Base-by-base conservation (phyloP, 345 rosid genomes). In the Excoecaria agallocha region DNA sequence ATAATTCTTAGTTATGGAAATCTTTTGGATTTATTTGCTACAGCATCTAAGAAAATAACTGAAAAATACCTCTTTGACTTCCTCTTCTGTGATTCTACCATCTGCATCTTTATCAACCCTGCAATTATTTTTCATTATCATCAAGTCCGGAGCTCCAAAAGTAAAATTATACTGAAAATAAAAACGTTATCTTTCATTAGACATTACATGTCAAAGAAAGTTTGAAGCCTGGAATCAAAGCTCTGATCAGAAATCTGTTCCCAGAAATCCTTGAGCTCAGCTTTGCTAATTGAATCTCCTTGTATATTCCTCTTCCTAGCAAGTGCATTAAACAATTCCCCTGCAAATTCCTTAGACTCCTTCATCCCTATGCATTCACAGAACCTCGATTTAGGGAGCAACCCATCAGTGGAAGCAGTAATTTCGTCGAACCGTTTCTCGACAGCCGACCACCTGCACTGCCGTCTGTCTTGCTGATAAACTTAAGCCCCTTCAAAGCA, bases 81-180 rank as follows among this genome's bases (percentile, higher is more conserved):
- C 97, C 37, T 84, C 84, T 74, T 88, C 92, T 1, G 92, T 87
- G 51, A 91, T 87, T 84, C 94, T 84, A 39, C 97, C 97, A 85
- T 91, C 91, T 0, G 93, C 91, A 84, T 91, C 90, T 85, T 89
- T 91, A 80, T 91, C 97, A 74, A 91, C 97, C 94, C 96, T 91
- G 82, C 78, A 86, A 11, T 12, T 1, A 54, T 19, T 43, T 58
- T 57, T 46, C 75, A 76, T 43, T 5, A 43, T 43, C 48, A 43
- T 8, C 10, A 6, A 43, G 10, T 43, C 10, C 48, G 5, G 48
- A 6, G 30, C 50, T 61, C 9, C 41, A 24, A 59, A 30, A 30
- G 30, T 30, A 0, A 30, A 30, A 30, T 30, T 30, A 30, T 30
- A 0, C 30, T 0, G 15, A 20, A 50, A 25, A 24, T 25, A 49